Evolutionary conservation across 1,284 basidiomycete genomes (phyloP).

Genomic region (Sanghuangporus baumii): DNA sequence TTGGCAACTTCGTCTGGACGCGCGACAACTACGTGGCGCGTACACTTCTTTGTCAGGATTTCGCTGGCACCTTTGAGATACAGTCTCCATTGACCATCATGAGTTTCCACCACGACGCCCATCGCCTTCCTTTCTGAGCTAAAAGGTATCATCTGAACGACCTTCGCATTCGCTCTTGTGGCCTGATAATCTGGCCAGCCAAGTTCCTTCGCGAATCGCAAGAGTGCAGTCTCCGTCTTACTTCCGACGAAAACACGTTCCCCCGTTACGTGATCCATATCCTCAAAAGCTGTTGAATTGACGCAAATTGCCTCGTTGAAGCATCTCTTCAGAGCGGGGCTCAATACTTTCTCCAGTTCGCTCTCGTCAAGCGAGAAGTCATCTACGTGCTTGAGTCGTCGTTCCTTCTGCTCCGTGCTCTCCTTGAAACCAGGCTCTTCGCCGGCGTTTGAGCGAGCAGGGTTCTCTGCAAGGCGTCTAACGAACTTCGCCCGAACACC

Average conservation of each 20-base stretch:
- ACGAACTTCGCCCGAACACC: slow-evolving; percentile 95
- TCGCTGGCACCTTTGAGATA: slow-evolving; percentile 94
- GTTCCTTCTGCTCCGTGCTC: background rate
- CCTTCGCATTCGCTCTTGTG: slow-evolving; percentile 59
- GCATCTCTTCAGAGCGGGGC: slow-evolving; percentile 36
- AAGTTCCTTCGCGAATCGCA: slow-evolving; percentile 83
- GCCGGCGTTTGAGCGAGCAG: slow-evolving; percentile 65
- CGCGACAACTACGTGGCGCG: slow-evolving; percentile 64
- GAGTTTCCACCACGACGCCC: slow-evolving; percentile 79
- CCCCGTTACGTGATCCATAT: slow-evolving; percentile 60
- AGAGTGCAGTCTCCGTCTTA: slow-evolving; percentile 94
- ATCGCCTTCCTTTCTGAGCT: slow-evolving; percentile 94
- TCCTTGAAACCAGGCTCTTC: slow-evolving; percentile 18
- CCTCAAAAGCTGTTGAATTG: slow-evolving; percentile 96
- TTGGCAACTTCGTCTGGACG: slow-evolving; percentile 28
- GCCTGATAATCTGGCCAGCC: slow-evolving; percentile 76
- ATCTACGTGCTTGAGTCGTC: slow-evolving; percentile 22
- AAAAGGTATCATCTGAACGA: slow-evolving; percentile 93
- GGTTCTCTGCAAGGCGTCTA: slow-evolving; percentile 69
- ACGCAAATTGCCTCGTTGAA: slow-evolving; percentile 86
- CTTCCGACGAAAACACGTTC: slow-evolving; percentile 78
- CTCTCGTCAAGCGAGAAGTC: slow-evolving; percentile 86
- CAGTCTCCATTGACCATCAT: slow-evolving; percentile 58
- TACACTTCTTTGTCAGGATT: slow-evolving; percentile 79
- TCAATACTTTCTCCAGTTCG: slow-evolving; percentile 63